These are phyloP conservation scores for Cyclotella baltica DNA, from an alignment of 108 stramenopile species.

Conservation along the genomic window DNA sequence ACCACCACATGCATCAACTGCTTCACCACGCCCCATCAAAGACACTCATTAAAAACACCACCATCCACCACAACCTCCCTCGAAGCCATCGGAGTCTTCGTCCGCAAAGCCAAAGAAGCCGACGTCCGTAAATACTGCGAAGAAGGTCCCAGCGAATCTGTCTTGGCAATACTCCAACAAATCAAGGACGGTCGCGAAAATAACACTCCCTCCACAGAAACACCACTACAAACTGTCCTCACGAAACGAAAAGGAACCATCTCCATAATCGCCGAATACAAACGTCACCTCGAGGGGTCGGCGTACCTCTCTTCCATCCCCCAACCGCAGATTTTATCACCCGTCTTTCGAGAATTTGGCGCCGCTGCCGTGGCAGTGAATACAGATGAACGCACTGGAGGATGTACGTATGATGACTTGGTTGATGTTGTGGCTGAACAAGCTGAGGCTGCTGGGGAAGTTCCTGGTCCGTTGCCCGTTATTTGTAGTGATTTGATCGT, in stretches of 20 bases:
- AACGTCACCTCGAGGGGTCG: constrained; percentile 60
- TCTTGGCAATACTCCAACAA: constrained; percentile 64
- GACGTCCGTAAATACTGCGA: constrained; percentile 69
- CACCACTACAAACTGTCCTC: constrained; percentile 60
- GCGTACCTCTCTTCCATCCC: constrained; percentile 45
- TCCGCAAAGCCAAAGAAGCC: constrained; percentile 88
- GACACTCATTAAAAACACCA: not conserved
- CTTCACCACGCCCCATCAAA: not conserved
- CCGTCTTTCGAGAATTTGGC: constrained; percentile 85
- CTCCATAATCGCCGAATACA: constrained; percentile 91
- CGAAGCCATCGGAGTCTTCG: constrained; percentile 78
- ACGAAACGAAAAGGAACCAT: constrained; percentile 88
- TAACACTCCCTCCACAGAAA: not conserved
- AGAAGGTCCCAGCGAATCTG: constrained; percentile 70
- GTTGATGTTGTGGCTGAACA: constrained; percentile 73
- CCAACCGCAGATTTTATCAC: constrained; percentile 47
- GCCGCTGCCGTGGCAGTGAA: constrained; percentile 80
- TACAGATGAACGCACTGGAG: constrained; percentile 83
- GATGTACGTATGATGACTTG: constrained; percentile 80
- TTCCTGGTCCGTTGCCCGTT: constrained; percentile 82
- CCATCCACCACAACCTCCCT: constrained; percentile 47
- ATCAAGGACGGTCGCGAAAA: constrained; percentile 55
- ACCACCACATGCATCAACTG: constrained; percentile 4
- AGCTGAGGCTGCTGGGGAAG: constrained; percentile 63
- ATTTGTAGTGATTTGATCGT: constrained; percentile 85